Base-by-base conservation (phyloP, 768 basidiomycete species). In the Lactifluus piperatus region DNA sequence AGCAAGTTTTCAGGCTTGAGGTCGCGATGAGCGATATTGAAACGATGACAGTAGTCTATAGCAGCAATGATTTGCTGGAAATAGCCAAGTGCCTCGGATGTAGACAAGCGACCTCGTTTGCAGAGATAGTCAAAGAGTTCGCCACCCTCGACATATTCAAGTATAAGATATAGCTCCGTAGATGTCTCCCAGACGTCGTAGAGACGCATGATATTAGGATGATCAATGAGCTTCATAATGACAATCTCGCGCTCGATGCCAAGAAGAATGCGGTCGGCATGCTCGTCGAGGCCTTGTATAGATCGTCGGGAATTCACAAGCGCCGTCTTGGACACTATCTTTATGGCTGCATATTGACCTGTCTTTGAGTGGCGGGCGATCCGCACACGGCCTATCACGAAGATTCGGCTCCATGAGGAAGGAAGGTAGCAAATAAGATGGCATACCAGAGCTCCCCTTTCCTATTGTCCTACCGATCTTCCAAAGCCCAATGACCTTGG, bases 141-240 rank as follows among this genome's bases (percentile, higher is more conserved):
- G 62, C 94, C 94, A 59, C 91, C 91, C 64, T 93, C 88, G 62
- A 94, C 85, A 71, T 94, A 97, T 74, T 97, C 94, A 66, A 95
- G 84, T 66, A 98, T 86, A 60, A 98, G 83, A 71, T 83, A 97
- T 64, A 95, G 81, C 58, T 94, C 85, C 32, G 82, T 80, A 4
- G 86, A 86, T 0, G 93, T 94, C 73, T 98, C 94, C 92, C 91
- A 97, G 62, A 98, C 94, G 69, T 98, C 94, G 74, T 93, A 94
- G 29, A 98, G 81, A 57, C 84, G 86, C 81, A 97, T 83, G 64
- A 98, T 84, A 71, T 95, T 94, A 2, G 94, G 94, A 69, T 98
- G 93, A 63, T 94, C 86, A 65, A 97, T 86, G 62, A 97, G 83
- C 72, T 97, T 98, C 94, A 98, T 94, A 68, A 97, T 86, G 60